Conservation (phyloP, 129 eudicot genomes). For the Flaveria ramosissima region DNA sequence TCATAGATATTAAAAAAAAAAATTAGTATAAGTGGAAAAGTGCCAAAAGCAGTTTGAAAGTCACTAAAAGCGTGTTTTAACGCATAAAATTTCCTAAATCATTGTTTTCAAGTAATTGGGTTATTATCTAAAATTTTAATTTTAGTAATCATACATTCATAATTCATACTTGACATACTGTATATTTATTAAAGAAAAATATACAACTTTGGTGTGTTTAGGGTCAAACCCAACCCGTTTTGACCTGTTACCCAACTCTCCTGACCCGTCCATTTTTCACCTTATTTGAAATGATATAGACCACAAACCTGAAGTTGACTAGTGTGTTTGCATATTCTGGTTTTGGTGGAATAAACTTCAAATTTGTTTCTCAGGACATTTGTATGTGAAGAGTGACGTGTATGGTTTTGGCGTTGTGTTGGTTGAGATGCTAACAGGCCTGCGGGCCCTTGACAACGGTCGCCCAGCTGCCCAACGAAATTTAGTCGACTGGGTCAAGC, state of each 20-base stretch:
- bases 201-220: background rate
- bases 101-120: background rate
- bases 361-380: slow-evolving; percentile 62
- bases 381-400: slow-evolving; percentile 91
- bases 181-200: background rate
- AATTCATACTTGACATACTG: background rate
- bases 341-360: background rate
- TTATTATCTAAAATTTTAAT: background rate
- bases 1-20: no score
- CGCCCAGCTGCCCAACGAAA: slow-evolving; percentile 63
- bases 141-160: background rate
- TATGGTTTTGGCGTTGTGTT: slow-evolving; percentile 87
- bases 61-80: background rate
- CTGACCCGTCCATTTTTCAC: background rate
- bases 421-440: slow-evolving; percentile 83
- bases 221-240: background rate
- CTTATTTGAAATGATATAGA: background rate
- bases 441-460: slow-evolving; percentile 64
- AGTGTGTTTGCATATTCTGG: no score
- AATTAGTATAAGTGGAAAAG: no score
- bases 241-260: background rate
- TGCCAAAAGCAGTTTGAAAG: background rate
- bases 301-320: background rate
- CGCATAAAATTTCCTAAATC: background rate
- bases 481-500: slow-evolving; percentile 78